A percentile compares a stretch with the other conserved stretches of the same genome.
Conservation (phyloP, 345 rosid species). For the Lumnitzera littorea region DNA sequence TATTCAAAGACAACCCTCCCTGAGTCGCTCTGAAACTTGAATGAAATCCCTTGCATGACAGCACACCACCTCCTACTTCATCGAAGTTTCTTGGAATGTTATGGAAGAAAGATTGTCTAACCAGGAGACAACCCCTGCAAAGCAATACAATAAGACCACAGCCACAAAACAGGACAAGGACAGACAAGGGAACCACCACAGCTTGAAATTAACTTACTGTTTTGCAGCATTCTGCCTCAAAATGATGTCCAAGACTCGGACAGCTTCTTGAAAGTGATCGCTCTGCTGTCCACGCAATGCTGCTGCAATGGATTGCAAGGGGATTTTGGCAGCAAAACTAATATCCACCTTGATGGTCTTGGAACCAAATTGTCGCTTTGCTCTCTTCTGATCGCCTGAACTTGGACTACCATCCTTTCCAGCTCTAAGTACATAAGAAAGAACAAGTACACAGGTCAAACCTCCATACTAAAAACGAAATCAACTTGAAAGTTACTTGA, state of each 20-base stretch:
- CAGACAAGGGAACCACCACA: background rate
- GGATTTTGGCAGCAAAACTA: conserved; percentile 22
- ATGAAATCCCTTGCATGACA: conserved; percentile 21
- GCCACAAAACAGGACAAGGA: background rate
- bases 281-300: too few relatives aligned
- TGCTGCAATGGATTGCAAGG: conserved; percentile 8
- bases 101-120: conserved; percentile 24
- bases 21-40: conserved; percentile 24
- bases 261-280: too few relatives aligned
- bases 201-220: conserved; percentile 3
- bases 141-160: background rate
- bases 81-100: conserved; percentile 13
- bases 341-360: conserved; percentile 25
- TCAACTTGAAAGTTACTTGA: background rate
- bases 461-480: background rate
- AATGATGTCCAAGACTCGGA: too few relatives aligned
- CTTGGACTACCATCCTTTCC: too few relatives aligned
- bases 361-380: too few relatives aligned
- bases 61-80: conserved; percentile 17
- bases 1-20: conserved; percentile 17
- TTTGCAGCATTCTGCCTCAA: conserved; percentile 15
- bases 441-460: background rate
- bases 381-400: too few relatives aligned
- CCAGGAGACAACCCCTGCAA: conserved; percentile 26
- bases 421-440: background rate